Evolutionary conservation across 169 alveolate species (phyloP).

Genomic region (Cystoisospora suis): DNA sequence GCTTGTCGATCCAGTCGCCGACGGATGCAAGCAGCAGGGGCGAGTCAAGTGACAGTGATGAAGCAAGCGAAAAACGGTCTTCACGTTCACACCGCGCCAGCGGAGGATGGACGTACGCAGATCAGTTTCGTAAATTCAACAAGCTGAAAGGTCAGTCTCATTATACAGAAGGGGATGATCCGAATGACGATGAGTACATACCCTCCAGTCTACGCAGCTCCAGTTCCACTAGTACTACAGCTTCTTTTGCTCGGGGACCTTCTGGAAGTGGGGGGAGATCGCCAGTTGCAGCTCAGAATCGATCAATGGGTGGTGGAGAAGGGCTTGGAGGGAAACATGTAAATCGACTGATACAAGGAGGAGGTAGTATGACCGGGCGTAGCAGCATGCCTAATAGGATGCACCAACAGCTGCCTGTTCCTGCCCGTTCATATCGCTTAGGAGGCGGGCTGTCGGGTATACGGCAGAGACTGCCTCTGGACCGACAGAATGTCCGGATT

Average conservation of each 20-base stretch:
- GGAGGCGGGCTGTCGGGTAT: neutral
- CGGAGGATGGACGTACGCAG: neutral
- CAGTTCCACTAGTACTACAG: neutral
- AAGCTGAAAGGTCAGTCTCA: neutral
- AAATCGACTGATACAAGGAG: neutral
- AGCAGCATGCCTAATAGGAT: no score
- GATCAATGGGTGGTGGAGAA: neutral
- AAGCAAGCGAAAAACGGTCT: neutral
- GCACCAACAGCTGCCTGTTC: neutral
- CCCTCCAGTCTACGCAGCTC: neutral
- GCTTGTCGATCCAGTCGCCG: constrained; percentile 7
- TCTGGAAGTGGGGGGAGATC: neutral
- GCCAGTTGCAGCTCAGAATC: neutral
- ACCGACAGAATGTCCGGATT: neutral
- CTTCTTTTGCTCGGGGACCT: neutral
- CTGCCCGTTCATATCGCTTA: neutral
- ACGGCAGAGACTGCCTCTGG: no score
- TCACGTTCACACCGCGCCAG: neutral
- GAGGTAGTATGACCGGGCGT: no score
- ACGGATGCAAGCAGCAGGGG: constrained; percentile 16
- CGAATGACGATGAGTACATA: neutral
- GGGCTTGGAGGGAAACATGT: neutral
- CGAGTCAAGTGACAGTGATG: neutral
- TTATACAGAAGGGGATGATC: neutral
- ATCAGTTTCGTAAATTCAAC: neutral